Base-by-base conservation (phyloP, 2,329 filamentous ascomycete genomes). In the Ascochyta fabae region DNA sequence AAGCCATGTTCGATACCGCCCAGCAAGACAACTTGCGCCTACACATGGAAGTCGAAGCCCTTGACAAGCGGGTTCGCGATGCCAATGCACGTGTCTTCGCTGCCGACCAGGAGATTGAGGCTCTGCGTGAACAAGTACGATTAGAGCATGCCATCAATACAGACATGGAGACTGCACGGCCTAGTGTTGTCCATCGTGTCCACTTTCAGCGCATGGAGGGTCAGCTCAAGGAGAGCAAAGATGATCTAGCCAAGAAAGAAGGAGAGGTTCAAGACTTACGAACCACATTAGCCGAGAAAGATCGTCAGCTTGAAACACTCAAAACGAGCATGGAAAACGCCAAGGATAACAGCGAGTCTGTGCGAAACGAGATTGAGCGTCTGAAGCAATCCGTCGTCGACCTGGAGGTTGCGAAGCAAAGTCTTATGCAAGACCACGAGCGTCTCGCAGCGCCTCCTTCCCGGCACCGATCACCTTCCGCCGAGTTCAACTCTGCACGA, bases 181-280 rank as follows among this genome's bases (percentile, higher is more conserved):
- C 70, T 2, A 72, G 67, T 40, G 41, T 72, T 1, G 69, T 73
- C 4, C 71, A 75, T 44, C 66, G 64, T 26, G 71, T 67, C 24
- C 72, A 74, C 26, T 72, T 72, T 29, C 70, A 72, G 46, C 61
- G 69, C 8, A 65, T 74, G 69, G 71, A 74, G 50, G 65, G 64
- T 3, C 64, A 74, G 22, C 50, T 74, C 3, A 67, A 65, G 24
- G 71, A 73, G 26, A 58, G 59, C 19, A 64, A 60, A 22, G 57
- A 68, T 22, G 50, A 55, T 3, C 58, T 72, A 2, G 52, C 40
- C 7, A 53, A 26, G 22, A 72, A 68, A 36, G 59, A 67, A 2
- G 58, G 62, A 6, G 67, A 73, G 38, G 58, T 73, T 12, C 44
- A 59, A 23, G 42, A 51, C 2, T 39, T 73, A 3, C 58, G 57